A percentile compares a stretch with the other conserved stretches of the same genome.
Evolutionary conservation across 495 filamentous ascomycete genomes (phyloP).

Genomic region (Penicillium pancosmium): DNA sequence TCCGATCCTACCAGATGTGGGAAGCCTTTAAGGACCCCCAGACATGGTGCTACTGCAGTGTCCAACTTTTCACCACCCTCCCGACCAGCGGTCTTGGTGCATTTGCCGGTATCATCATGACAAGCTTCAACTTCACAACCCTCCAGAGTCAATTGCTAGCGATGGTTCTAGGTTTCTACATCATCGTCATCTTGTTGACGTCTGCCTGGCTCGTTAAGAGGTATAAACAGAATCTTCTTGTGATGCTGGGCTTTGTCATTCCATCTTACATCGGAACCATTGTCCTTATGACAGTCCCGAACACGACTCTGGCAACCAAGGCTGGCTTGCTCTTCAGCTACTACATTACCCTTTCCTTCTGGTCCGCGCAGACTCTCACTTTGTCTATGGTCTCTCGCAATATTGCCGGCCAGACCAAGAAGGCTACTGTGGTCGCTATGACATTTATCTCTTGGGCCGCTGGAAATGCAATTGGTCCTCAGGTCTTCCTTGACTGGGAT

Average conservation of each 20-base stretch:
- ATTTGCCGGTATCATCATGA: slow-evolving; percentile 65
- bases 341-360: slow-evolving; percentile 60
- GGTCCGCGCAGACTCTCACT: slow-evolving; percentile 60
- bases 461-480: slow-evolving; percentile 53
- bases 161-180: slow-evolving; percentile 73
- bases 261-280: slow-evolving; percentile 66
- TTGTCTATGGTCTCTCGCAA: slow-evolving; percentile 64
- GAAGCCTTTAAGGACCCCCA: slow-evolving; percentile 49
- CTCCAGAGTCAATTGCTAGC: slow-evolving; percentile 53
- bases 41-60: slow-evolving; percentile 50
- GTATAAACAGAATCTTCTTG: slow-evolving; percentile 62
- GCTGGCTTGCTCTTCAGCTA: slow-evolving; percentile 63
- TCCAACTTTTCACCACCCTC: slow-evolving; percentile 67
- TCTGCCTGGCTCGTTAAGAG: slow-evolving; percentile 67
- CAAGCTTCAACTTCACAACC: slow-evolving; percentile 43
- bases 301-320: slow-evolving; percentile 46
- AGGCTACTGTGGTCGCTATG: slow-evolving; percentile 51
- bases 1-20: slow-evolving; percentile 51
- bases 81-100: slow-evolving; percentile 68
- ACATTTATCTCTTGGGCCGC: slow-evolving; percentile 48
- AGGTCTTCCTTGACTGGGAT: slow-evolving; percentile 44
- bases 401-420: slow-evolving; percentile 73
- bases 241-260: slow-evolving; percentile 65
- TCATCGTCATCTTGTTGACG: slow-evolving; percentile 59
- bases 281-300: slow-evolving; percentile 64